Conservation (phyloP, 441 rosid genomes). For the Francoa sonchifolia region DNA sequence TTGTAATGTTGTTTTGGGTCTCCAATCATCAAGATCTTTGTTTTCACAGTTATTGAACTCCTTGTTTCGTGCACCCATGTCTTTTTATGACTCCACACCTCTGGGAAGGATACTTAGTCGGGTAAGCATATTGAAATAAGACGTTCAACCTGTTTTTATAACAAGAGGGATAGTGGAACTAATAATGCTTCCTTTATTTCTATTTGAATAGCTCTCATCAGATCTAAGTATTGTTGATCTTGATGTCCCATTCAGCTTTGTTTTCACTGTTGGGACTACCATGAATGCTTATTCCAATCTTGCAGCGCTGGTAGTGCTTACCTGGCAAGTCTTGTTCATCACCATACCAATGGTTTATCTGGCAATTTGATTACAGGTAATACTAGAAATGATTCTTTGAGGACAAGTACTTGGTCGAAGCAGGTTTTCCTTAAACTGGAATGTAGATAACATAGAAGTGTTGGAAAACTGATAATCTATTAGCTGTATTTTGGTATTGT, state of each 20-base stretch:
- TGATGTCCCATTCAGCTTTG: constrained; percentile 62
- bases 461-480: no score
- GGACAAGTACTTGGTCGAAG: no score
- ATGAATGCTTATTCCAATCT: constrained; percentile 49
- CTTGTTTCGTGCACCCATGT: constrained; percentile 90
- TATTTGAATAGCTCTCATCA: constrained; percentile 43
- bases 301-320: constrained; percentile 64
- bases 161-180: background rate
- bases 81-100: constrained; percentile 89
- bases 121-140: constrained; percentile 26
- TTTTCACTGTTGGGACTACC: constrained; percentile 54
- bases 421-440: no score
- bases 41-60: constrained; percentile 77
- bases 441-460: no score
- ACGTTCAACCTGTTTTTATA: background rate
- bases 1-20: constrained; percentile 38
- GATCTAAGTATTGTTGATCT: constrained; percentile 92
- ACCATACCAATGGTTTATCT: constrained; percentile 60
- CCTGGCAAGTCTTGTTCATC: constrained; percentile 91
- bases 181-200: background rate
- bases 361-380: constrained; percentile 73
- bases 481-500: no score
- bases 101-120: constrained; percentile 91
- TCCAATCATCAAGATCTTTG: constrained; percentile 60
- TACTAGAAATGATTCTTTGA: constrained; percentile 1